phyloP scores from a whole-genome alignment of 176 grass and related monocot genomes.

The Juncus inflexus region DNA sequence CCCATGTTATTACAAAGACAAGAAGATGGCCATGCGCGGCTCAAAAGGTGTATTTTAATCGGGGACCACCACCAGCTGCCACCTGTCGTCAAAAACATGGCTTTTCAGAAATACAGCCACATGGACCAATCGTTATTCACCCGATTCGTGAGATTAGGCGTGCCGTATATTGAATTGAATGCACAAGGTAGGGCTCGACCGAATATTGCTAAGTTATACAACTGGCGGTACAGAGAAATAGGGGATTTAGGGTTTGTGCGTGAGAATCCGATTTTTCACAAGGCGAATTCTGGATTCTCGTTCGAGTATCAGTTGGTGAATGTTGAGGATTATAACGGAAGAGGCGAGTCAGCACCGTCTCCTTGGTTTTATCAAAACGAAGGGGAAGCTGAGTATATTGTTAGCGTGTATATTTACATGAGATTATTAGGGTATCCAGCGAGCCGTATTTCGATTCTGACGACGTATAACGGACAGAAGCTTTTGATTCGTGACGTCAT shows the following conservation, averaged over 20 bases:
- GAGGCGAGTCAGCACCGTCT: constrained; percentile 86
- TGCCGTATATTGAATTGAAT: constrained; percentile 98
- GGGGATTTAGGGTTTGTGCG: constrained; percentile 80
- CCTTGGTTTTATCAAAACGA: constrained; percentile 99
- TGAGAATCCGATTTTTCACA: constrained; percentile 79
- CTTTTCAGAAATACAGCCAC: constrained; percentile 99
- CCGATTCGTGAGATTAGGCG: constrained; percentile 89
- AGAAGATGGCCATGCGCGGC: constrained; percentile 86
- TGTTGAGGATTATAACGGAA: constrained; percentile 83
- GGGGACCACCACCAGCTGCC: constrained; percentile 97
- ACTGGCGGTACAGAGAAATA: constrained; percentile 96
- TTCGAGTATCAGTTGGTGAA: constrained; percentile 95
- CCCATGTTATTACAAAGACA: constrained; percentile 90
- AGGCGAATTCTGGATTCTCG: constrained; percentile 90
- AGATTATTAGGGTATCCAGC: constrained; percentile 85
- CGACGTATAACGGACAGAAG: constrained; percentile 97
- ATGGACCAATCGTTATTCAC: constrained; percentile 98
- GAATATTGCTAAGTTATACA: constrained; percentile 86
- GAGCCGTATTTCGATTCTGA: constrained; percentile 90
- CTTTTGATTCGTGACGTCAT: constrained; percentile 98
- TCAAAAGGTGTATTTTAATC: constrained; percentile 95
- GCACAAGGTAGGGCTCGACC: constrained; percentile 91
- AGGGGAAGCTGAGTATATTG: constrained; percentile 95
- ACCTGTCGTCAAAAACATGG: constrained; percentile 98
- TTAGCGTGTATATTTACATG: constrained; percentile 98